Conservation (phyloP, 805 yeast genomes). For the Starmera caribaea region DNA sequence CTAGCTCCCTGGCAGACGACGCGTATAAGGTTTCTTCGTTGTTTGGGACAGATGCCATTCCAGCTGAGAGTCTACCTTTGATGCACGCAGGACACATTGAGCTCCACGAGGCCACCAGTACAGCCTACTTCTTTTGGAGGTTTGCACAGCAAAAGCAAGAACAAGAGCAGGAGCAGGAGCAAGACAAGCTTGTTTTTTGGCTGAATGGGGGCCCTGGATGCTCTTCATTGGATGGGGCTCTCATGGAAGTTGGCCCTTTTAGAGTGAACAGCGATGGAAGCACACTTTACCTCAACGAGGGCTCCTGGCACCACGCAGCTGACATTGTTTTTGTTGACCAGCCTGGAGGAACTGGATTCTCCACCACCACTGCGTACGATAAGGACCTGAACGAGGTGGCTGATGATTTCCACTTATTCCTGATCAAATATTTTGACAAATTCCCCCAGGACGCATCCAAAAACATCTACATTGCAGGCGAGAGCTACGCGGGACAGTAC, state of each 20-base stretch:
- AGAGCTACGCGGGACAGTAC: constrained; percentile 95
- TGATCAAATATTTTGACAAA: constrained; percentile 52
- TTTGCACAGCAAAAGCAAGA: constrained; percentile 12
- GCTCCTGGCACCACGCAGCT: constrained; percentile 77
- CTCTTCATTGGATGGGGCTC: constrained; percentile 94
- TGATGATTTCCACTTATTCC: constrained; percentile 51
- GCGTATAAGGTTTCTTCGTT: constrained; percentile 1
- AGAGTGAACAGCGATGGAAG: constrained; percentile 38
- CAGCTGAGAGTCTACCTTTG: constrained; percentile 20
- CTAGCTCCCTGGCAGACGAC: no score
- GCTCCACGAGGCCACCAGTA: constrained; percentile 9
- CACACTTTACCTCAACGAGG: constrained; percentile 46
- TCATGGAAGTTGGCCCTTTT: constrained; percentile 88
- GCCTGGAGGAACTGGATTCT: constrained; percentile 91
- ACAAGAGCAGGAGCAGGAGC: constrained; percentile 7
- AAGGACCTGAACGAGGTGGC: constrained; percentile 48
- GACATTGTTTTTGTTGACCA: constrained; percentile 86
- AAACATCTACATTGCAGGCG: constrained; percentile 80
- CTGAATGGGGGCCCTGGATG: constrained; percentile 98
- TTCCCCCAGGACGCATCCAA: constrained; percentile 65
- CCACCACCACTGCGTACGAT: constrained; percentile 48
- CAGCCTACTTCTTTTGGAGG: constrained; percentile 20
- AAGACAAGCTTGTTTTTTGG: constrained; percentile 62
- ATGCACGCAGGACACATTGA: constrained; percentile 36
- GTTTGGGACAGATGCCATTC: constrained; percentile 12